Evolutionary conservation across 257 asterid genomes (phyloP).

Genomic region (Solanum piurae): DNA sequence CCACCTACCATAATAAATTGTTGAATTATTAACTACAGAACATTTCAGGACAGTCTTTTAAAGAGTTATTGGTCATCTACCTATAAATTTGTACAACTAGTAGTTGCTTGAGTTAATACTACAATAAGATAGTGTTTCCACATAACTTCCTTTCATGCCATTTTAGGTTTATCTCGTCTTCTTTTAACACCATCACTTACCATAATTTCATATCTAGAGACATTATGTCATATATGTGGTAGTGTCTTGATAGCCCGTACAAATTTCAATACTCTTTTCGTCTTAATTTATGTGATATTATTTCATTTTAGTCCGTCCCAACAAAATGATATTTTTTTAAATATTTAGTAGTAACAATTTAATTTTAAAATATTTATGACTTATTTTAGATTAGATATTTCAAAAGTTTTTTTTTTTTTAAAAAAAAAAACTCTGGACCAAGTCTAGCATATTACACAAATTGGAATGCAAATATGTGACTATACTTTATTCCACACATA

Average conservation of each 20-base stretch:
- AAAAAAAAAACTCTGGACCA: too few species aligned
- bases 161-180: background rate
- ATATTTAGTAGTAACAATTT: background rate
- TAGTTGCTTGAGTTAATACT: background rate
- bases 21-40: background rate
- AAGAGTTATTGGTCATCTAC: background rate
- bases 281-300: background rate
- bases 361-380: background rate
- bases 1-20: constrained; percentile 9
- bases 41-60: background rate
- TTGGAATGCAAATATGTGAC: background rate
- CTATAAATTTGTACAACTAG: background rate
- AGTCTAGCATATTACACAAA: background rate
- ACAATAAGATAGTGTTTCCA: background rate
- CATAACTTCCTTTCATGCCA: background rate
- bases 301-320: background rate
- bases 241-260: background rate
- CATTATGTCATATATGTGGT: background rate
- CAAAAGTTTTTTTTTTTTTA: background rate
- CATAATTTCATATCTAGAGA: background rate
- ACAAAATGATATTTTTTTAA: background rate
- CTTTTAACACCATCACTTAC: background rate
- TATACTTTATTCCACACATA: background rate
- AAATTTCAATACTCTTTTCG: background rate
- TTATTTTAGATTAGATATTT: background rate